Evolutionary conservation across 768 basidiomycete genomes (phyloP).

Genomic region (Macrolepiota dolichaula): DNA sequence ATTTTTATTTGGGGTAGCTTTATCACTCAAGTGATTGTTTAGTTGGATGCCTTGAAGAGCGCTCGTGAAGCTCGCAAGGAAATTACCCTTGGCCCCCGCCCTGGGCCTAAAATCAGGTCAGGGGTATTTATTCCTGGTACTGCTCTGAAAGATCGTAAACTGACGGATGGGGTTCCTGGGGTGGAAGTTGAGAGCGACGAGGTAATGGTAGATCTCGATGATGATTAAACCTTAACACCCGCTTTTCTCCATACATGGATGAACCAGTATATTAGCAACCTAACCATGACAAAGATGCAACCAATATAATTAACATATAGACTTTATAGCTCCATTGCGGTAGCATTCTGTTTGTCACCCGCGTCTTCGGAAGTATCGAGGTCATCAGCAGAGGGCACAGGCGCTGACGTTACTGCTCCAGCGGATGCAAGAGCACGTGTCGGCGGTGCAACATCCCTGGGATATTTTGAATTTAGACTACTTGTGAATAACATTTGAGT

Average conservation of each 20-base stretch:
- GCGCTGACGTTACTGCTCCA: slow-evolving; percentile 68
- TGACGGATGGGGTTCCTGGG: not conserved
- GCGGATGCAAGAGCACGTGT: slow-evolving; percentile 32
- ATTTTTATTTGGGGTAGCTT: not conserved
- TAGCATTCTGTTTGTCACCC: slow-evolving; percentile 16
- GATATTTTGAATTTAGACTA: not conserved
- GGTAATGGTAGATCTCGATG: slow-evolving; percentile 46
- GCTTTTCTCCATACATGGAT: not conserved
- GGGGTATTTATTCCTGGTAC: slow-evolving; percentile 41
- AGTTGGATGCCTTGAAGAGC: slow-evolving; percentile 58
- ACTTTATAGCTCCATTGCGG: slow-evolving; percentile 5
- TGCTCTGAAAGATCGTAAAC: slow-evolving; percentile 14
- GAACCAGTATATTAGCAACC: not conserved
- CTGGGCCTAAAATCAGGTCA: slow-evolving; percentile 62
- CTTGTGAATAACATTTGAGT: not conserved
- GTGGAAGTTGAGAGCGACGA: slow-evolving; percentile 14
- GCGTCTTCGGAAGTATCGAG: slow-evolving; percentile 39
- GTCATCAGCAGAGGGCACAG: slow-evolving; percentile 72
- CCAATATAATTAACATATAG: not conserved
- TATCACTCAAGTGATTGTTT: slow-evolving; percentile 1
- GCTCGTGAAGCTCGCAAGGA: slow-evolving; percentile 47
- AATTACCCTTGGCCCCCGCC: slow-evolving; percentile 58
- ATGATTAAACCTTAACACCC: slow-evolving; percentile 19
- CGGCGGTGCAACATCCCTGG: slow-evolving; percentile 64
- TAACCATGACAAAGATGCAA: not conserved